A percentile compares a stretch with the other conserved stretches of the same genome.
These are phyloP conservation scores for Tuber umbilicatum DNA, from an alignment of 495 filamentous ascomycete genomes.

Conservation along the genomic window DNA sequence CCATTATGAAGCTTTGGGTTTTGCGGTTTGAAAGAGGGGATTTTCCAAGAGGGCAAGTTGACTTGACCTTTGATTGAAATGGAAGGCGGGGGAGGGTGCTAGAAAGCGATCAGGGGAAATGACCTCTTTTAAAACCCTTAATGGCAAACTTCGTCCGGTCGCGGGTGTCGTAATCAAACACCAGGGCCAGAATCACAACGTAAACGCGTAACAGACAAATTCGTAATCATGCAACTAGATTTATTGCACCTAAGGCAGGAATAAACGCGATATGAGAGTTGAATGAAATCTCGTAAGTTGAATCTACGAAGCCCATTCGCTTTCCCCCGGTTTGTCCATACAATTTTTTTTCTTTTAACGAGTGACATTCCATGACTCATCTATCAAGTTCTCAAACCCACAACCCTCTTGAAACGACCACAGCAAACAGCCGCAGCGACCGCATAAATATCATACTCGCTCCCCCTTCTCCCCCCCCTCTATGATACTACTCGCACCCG, in stretches of 20 bases:
- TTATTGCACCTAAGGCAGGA: neutral
- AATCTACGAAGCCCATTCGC: neutral
- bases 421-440: neutral
- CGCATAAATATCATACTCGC: neutral
- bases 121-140: neutral
- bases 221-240: neutral
- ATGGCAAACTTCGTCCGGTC: neutral
- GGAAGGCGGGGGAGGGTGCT: neutral
- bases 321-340: neutral
- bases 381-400: neutral
- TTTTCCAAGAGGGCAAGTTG: neutral
- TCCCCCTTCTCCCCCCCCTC: neutral
- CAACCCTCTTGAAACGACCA: neutral
- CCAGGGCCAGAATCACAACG: fast-evolving
- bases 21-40: neutral
- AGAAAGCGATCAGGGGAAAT: neutral
- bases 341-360: neutral
- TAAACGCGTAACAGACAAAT: neutral
- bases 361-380: neutral
- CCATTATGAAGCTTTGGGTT: neutral
- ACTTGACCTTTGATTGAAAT: neutral
- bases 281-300: neutral
- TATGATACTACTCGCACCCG: neutral
- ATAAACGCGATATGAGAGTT: neutral
- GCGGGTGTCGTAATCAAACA: neutral